phyloP scores from a whole-genome alignment of 306 rosid species.

The Sicyos edulis region DNA sequence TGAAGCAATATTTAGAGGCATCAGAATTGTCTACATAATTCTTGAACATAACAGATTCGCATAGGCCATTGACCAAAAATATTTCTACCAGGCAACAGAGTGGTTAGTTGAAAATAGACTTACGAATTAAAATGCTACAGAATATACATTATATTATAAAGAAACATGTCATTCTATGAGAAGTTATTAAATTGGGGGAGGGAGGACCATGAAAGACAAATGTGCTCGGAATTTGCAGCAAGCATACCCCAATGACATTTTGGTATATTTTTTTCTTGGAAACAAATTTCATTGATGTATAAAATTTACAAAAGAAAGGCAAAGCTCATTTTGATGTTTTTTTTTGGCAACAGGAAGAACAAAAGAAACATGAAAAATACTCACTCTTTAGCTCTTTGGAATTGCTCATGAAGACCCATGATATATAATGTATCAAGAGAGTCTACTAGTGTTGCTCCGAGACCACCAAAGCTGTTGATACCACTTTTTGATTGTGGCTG shows the following conservation, averaged over 20 bases:
- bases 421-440: constrained; percentile 90
- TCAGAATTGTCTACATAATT: not conserved
- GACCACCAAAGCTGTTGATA: constrained; percentile 96
- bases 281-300: too few relatives aligned
- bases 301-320: not conserved
- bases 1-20: constrained; percentile 17
- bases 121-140: not conserved
- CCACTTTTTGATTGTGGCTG: constrained; percentile 95
- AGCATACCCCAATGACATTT: not conserved
- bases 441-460: constrained; percentile 95
- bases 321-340: not conserved
- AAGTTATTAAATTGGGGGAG: not conserved
- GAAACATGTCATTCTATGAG: not conserved
- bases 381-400: constrained; percentile 87
- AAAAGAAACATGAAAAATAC: constrained; percentile 25
- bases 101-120: not conserved
- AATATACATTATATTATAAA: not conserved
- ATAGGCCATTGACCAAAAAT: not conserved
- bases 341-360: constrained; percentile 21
- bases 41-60: not conserved
- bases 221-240: not conserved
- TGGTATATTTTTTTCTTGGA: not conserved
- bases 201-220: not conserved
- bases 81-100: not conserved
- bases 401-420: constrained; percentile 91